Evolutionary conservation across 169 alveolate species (phyloP), one percentile per base, ranked within the genome.

Genomic region (Sarcocystis neurona): DNA sequence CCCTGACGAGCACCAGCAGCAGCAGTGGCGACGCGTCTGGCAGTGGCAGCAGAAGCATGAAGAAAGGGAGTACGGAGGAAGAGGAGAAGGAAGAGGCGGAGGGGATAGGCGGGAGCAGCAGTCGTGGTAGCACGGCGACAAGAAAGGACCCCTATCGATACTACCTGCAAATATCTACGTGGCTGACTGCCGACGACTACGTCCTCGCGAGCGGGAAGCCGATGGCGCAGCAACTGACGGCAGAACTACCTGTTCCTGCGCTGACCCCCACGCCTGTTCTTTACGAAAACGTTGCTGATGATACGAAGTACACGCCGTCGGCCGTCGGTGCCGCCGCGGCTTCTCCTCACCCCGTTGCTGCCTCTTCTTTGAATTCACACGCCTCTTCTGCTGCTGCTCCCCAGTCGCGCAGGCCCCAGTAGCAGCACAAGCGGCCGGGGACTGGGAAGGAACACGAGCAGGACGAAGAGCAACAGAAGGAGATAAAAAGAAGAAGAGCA

Each of bases 281-380:
- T 43, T 63, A 63, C n/a, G 46, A 63, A n/a, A 63, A 63, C 75
- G 75, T 63, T 43, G 75, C 75, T 1, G 75, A 63, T 43, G 75
- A 63, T 43, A 63, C 75, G n/a, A 63, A 63, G 43, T n/a, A 63
- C 75, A 27, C 75, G 27, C 75, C 75, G n/a, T 12, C 75, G 10
- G 75, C 75, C 6, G 75, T n/a, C n/a, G n/a, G n/a, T n/a, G n/a
- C n/a, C n/a, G n/a, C 75, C 44, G 6, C 27, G 46, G 75, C 75
- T 1, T 1, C 6, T n/a, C 75, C 75, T 1, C 39, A n/a, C 3
- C 4, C 70, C 2, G 27, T 27, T 4, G 70, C 18, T 12, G 4
- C 70, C 5, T 2, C 18, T 6, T 2, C 70, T 23, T 6, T 27
- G 2, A 2, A 12, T 58, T 3, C n/a, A 34, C 39, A 58, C 6